Conservation (phyloP, 2,329 filamentous ascomycete genomes). For the Metarhizium album region DNA sequence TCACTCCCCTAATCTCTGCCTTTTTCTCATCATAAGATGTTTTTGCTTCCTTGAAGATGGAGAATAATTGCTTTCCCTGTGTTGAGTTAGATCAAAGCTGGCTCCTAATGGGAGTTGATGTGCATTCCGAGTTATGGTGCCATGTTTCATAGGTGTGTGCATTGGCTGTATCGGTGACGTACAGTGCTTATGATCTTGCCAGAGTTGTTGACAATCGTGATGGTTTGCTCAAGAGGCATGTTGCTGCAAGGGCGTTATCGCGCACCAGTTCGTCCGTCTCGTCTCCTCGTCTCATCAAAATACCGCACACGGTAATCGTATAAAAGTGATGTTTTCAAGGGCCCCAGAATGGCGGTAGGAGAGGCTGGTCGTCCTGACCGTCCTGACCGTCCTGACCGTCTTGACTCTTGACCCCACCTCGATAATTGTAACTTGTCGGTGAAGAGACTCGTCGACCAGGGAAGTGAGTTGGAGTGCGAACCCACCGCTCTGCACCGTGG, state of each 20-base stretch:
- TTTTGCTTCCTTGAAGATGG: conserved; percentile 86
- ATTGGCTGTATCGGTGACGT: conserved; percentile 25
- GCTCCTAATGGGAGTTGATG: not conserved
- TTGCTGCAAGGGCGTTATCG: not conserved
- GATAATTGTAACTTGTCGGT: conserved; percentile 10
- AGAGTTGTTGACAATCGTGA: conserved; percentile 83
- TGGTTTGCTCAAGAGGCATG: conserved; percentile 52
- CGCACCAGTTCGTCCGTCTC: not conserved
- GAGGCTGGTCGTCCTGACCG: not conserved
- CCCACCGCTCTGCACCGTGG: conserved; percentile 7
- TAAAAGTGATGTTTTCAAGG: no score
- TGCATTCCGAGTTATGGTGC: not conserved
- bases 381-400: not conserved
- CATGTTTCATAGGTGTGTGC: not conserved
- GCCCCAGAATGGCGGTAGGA: not conserved
- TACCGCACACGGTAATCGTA: no score
- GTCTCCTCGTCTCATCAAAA: not conserved
- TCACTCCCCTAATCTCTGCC: conserved; percentile 59
- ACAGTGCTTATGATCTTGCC: conserved; percentile 86
- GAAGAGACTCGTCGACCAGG: conserved; percentile 8
- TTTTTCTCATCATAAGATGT: conserved; percentile 82
- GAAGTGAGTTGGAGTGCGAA: conserved; percentile 6
- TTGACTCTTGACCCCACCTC: conserved; percentile 4
- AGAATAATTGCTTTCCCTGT: conserved; percentile 80
- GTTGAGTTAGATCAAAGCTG: not conserved